phyloP scores from a whole-genome alignment of 495 filamentous ascomycete genomes.

The Penicillium fimorum region DNA sequence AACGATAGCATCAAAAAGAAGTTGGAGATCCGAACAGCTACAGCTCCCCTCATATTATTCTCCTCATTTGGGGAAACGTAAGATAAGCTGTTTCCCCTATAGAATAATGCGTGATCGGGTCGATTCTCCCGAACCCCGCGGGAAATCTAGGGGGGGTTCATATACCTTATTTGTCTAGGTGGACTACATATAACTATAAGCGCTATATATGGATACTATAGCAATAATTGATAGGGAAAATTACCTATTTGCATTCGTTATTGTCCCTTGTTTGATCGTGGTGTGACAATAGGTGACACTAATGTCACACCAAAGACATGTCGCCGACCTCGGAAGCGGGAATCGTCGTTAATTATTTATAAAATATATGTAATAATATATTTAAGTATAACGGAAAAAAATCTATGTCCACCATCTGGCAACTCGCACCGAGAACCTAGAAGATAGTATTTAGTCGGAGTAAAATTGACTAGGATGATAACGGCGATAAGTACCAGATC shows the following conservation, averaged over 20 bases:
- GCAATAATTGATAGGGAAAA: background rate
- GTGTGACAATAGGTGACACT: background rate
- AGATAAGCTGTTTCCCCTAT: constrained; percentile 8
- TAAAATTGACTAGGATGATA: no score
- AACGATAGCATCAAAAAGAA: constrained; percentile 5
- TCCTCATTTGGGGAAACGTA: background rate
- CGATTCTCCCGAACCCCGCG: constrained; percentile 1
- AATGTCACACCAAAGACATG: background rate
- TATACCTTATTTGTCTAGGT: background rate
- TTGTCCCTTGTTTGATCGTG: background rate
- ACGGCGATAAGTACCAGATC: background rate
- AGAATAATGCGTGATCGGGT: constrained; percentile 13
- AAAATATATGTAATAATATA: no score
- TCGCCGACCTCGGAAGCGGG: background rate
- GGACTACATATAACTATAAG: background rate
- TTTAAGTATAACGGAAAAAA: no score
- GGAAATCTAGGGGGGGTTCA: background rate
- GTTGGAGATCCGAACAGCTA: constrained; percentile 11
- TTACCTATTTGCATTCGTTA: background rate
- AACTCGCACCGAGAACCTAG: background rate
- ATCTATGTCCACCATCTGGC: background rate
- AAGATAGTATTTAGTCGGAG: background rate
- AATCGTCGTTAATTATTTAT: background rate
- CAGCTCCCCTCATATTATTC: constrained; percentile 3
- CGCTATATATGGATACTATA: background rate